Conservation (phyloP, 1,284 basidiomycete genomes). For the Ganoderma lucidum region DNA sequence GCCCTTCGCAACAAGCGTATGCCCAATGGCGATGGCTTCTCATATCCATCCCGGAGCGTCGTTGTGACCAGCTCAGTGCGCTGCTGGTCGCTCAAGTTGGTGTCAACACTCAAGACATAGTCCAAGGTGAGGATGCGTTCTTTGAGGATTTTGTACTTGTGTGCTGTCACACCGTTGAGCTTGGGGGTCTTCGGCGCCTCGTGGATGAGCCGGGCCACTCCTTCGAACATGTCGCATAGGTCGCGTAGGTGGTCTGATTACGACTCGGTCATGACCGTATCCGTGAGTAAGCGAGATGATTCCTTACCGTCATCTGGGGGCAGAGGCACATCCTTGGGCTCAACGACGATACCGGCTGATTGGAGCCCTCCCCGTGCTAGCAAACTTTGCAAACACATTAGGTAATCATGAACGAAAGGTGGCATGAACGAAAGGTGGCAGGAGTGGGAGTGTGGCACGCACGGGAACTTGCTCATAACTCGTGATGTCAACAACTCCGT, state of each 20-base stretch:
- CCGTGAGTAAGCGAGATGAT: neutral
- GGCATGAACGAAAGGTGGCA: neutral
- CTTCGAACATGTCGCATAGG: neutral
- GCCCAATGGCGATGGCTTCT: neutral
- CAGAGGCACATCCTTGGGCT: neutral
- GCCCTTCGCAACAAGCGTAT: neutral
- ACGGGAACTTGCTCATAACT: conserved; percentile 1
- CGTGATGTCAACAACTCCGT: neutral
- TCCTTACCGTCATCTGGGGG: neutral
- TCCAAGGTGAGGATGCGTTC: conserved; percentile 14
- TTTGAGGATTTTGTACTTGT: conserved; percentile 9
- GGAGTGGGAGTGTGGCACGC: neutral
- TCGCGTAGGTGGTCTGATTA: neutral
- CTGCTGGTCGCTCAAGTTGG: neutral
- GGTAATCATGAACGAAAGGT: no score
- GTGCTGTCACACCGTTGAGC: neutral
- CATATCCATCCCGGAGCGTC: neutral
- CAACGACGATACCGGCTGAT: neutral
- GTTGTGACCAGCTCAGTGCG: neutral
- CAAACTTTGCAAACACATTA: neutral
- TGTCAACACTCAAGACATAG: neutral
- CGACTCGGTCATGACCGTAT: no score
- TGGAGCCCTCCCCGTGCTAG: neutral
- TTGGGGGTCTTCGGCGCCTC: neutral
- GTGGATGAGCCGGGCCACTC: neutral